phyloP scores from a whole-genome alignment of 2,329 filamentous ascomycete species.

The Chaetomium sp. region DNA sequence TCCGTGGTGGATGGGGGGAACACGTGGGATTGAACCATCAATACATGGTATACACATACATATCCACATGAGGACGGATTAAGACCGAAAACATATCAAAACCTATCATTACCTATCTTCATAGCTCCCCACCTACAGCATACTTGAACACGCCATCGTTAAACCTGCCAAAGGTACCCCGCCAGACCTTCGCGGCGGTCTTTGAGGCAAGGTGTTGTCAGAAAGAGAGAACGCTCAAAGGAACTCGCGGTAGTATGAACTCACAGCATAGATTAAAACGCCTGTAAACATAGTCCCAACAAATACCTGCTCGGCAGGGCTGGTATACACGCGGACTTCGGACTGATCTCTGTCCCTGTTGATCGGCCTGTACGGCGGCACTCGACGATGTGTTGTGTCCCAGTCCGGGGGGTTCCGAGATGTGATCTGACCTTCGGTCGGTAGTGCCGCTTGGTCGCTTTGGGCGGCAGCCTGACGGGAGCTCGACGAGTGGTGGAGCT shows the following conservation, averaged over 20 bases:
- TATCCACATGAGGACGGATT: neutral
- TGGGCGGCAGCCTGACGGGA: neutral
- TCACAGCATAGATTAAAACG: slow-evolving; percentile 6
- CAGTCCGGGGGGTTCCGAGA: slow-evolving; percentile 9
- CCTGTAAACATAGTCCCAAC: slow-evolving; percentile 19
- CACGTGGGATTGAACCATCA: neutral
- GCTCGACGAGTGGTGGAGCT: slow-evolving; percentile 14
- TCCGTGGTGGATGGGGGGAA: neutral
- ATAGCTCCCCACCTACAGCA: slow-evolving; percentile 11
- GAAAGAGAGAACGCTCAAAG: too few relatives aligned
- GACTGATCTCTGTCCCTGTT: slow-evolving; percentile 6
- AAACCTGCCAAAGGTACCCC: slow-evolving; percentile 1
- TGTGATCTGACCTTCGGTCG: neutral
- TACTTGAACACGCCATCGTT: slow-evolving; percentile 12
- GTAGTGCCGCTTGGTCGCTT: neutral
- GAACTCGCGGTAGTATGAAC: too few relatives aligned
- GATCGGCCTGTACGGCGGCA: slow-evolving; percentile 13
- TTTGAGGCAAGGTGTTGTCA: neutral
- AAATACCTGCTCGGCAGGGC: slow-evolving; percentile 1
- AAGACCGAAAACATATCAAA: neutral
- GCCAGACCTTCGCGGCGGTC: slow-evolving; percentile 12
- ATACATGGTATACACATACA: neutral
- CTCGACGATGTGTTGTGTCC: slow-evolving; percentile 10
- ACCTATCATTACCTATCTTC: neutral
- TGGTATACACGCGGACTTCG: slow-evolving; percentile 10